Evolutionary conservation across 2,329 filamentous ascomycete species (phyloP).

Genomic region (Sporothrix protearum): DNA sequence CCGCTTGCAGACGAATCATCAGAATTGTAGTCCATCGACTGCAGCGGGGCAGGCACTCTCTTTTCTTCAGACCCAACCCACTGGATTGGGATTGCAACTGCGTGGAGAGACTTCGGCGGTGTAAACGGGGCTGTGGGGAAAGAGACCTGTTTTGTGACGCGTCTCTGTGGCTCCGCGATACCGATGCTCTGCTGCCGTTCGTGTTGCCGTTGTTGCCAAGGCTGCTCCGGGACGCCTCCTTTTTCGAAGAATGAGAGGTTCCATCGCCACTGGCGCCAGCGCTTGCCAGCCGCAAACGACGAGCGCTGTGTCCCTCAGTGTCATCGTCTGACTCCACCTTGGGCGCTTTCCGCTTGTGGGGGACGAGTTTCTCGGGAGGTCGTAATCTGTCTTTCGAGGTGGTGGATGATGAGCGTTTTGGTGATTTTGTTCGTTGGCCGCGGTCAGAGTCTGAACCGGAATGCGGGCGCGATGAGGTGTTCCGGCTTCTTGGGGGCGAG

Average conservation of each 20-base stretch:
- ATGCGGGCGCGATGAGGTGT: constrained; percentile 39
- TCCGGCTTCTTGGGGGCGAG: constrained; percentile 47
- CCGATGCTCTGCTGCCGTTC: constrained; percentile 34
- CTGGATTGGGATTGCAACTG: constrained; percentile 57
- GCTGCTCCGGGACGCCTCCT: constrained; percentile 27
- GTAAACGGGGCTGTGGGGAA: constrained; percentile 57
- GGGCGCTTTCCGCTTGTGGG: constrained; percentile 53
- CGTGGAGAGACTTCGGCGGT: constrained; percentile 62
- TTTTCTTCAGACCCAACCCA: constrained; percentile 59
- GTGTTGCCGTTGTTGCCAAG: constrained; percentile 23
- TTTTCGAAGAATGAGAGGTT: constrained; percentile 14
- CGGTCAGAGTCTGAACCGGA: constrained; percentile 58
- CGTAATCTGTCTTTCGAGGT: constrained; percentile 45
- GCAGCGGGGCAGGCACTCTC: constrained; percentile 58
- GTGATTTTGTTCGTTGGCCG: constrained; percentile 41
- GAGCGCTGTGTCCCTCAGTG: constrained; percentile 50
- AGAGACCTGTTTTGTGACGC: constrained; percentile 47
- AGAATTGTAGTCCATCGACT: constrained; percentile 62
- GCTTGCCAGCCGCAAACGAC: constrained; percentile 52
- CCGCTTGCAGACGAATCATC: constrained; percentile 63
- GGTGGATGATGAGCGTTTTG: constrained; percentile 38
- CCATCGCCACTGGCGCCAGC: constrained; percentile 37
- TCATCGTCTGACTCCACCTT: constrained; percentile 58
- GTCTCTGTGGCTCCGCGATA: constrained; percentile 37
- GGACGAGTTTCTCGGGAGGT: constrained; percentile 45